A percentile compares a stretch with the other conserved stretches of the same genome.
These are phyloP conservation scores for Rutstroemia sp. DNA, from an alignment of 2,329 filamentous ascomycete genomes.

Conservation along the genomic window DNA sequence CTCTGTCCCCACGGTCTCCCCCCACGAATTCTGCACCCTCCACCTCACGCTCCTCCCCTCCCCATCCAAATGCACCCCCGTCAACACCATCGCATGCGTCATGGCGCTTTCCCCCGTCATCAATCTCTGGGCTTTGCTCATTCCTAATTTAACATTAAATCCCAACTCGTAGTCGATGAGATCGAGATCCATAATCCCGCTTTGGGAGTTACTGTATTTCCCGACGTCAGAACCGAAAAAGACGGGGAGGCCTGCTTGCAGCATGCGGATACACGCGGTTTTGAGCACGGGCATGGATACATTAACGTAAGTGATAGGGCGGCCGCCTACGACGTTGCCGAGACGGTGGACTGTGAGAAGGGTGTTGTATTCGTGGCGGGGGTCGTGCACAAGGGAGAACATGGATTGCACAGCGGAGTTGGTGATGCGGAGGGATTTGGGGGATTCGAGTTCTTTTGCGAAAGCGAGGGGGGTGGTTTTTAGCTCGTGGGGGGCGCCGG, in stretches of 20 bases:
- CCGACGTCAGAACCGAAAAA: slow-evolving; percentile 90
- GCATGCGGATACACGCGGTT: slow-evolving; percentile 65
- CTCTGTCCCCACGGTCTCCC: slow-evolving; percentile 58
- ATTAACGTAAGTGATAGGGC: slow-evolving; percentile 74
- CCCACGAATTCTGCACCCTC: slow-evolving; percentile 87
- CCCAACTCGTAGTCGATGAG: slow-evolving; percentile 75
- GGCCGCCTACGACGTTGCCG: slow-evolving; percentile 73
- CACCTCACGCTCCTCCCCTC: slow-evolving; percentile 63
- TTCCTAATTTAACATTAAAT: slow-evolving; percentile 67
- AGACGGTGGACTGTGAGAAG: slow-evolving; percentile 71
- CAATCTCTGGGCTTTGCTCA: slow-evolving; percentile 71
- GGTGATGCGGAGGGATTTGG: slow-evolving; percentile 49
- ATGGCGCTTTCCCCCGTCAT: slow-evolving; percentile 69
- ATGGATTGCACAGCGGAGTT: slow-evolving; percentile 57
- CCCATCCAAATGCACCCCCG: slow-evolving; percentile 70
- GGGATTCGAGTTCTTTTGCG: slow-evolving; percentile 57
- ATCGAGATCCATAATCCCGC: slow-evolving; percentile 73
- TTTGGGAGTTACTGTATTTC: slow-evolving; percentile 61
- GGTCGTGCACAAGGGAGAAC: slow-evolving; percentile 81
- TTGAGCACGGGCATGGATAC: slow-evolving; percentile 70
- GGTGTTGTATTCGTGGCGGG: slow-evolving; percentile 64
- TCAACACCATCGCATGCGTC: slow-evolving; percentile 92
- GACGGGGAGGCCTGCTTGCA: slow-evolving; percentile 68
- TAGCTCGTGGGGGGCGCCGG: slow-evolving; percentile 55
- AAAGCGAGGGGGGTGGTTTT: slow-evolving; percentile 63